These are phyloP conservation scores for Metarhizium humberi DNA, from an alignment of 2,329 filamentous ascomycete genomes.

Conservation along the genomic window DNA sequence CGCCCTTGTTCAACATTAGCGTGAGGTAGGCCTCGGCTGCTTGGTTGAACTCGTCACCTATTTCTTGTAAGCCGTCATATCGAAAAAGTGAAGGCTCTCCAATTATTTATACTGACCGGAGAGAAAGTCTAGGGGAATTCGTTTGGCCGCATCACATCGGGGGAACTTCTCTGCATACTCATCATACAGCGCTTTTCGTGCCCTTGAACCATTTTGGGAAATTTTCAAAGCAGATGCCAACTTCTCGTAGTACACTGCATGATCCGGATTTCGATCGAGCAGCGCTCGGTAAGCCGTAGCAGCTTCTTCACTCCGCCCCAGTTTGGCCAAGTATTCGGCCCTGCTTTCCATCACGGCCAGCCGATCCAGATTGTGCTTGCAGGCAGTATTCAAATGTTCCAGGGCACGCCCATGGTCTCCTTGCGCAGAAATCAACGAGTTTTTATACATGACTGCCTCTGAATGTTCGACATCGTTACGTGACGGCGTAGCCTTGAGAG, in stretches of 20 bases:
- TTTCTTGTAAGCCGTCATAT: background rate
- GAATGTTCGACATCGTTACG: constrained; percentile 84
- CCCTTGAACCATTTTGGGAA: constrained; percentile 44
- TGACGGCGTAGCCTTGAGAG: constrained; percentile 69
- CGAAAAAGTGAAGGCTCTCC: background rate
- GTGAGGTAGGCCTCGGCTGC: constrained; percentile 73
- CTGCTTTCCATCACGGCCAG: constrained; percentile 77
- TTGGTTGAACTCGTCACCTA: constrained; percentile 69
- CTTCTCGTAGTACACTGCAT: constrained; percentile 74
- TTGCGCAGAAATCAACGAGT: constrained; percentile 82
- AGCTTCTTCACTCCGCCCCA: constrained; percentile 72
- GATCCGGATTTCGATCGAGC: constrained; percentile 80
- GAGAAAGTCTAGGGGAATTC: constrained; percentile 84
- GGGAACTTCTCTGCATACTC: constrained; percentile 74
- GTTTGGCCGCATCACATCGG: constrained; percentile 73
- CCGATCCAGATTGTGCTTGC: constrained; percentile 73
- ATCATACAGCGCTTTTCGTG: constrained; percentile 61
- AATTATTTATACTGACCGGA: constrained; percentile 40
- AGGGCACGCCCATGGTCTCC: constrained; percentile 76
- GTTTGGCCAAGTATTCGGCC: constrained; percentile 72
- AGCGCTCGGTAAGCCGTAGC: constrained; percentile 71
- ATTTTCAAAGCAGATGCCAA: constrained; percentile 63
- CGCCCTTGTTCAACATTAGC: constrained; percentile 81
- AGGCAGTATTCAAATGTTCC: constrained; percentile 71
- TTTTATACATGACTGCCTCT: constrained; percentile 92